Base-by-base conservation (phyloP, 2,329 filamentous ascomycete species). In the Diaporthe helianthi region DNA sequence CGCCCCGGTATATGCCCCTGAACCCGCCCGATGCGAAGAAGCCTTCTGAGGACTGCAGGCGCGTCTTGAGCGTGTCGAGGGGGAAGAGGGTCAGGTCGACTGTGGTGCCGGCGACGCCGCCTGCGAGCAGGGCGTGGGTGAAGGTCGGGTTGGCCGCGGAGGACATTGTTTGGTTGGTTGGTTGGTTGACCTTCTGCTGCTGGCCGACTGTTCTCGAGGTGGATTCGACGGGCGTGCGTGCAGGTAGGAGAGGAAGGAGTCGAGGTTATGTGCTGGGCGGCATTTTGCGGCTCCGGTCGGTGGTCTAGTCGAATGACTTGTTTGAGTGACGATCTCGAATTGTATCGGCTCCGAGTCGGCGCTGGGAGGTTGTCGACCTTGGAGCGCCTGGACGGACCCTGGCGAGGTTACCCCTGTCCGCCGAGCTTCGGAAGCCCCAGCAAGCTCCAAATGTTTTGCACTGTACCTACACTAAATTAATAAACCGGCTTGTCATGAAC, bases 11-110 rank as follows among this genome's bases (percentile, higher is more conserved):
- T 75, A 98, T 93, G 71, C 95, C 94, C 61, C 87, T 87, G 86
- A 98, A 94, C 76, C 95, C 95, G 78, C 96, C 95, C 3, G 91
- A 90, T 68, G 92, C 86, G 77, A 93, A 89, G 84, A 97, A 94
- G 79, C 91, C 90, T 68, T 86, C 79, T 58, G 87, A 87, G 72
- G 94, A 93, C 83, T 99, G 96, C 8, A 99, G 93, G 19, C 96
- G 94, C 52, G 97, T 99, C 83, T 99, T 99, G 78, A 99, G 90
- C 0, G 96, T 99, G 87, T 99, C 97, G 85, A 99, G 93, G 0
- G 96, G 96, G 84, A 93, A 99, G 78, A 99, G 93, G 68, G 94
- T 94, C 76, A 97, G 90, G 87, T 99, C 96, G 80, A 98, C 96
- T 17, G 94, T 97, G 58, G 96, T 96, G 78, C 96, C 96, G 74